Evolutionary conservation across 257 asterid genomes (phyloP), one percentile per base, ranked within the genome.

Genomic region (Rhazya stricta): DNA sequence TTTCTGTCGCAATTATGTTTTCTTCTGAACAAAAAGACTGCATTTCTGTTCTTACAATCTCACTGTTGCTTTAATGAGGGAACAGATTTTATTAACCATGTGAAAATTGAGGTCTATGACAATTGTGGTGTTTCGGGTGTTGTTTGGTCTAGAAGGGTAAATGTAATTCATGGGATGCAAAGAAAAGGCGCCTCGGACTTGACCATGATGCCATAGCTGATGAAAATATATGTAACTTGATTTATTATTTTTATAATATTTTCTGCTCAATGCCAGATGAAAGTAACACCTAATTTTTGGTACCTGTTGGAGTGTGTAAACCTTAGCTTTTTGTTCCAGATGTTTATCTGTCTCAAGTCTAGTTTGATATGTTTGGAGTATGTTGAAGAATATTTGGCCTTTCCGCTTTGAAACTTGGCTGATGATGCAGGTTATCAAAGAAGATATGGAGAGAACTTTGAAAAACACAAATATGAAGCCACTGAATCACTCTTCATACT

Each of bases 391-490:
- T 39, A 13, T 66, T 51, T 57, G 58, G 46, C n/a, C 23, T 83
- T 71, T 25, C 39, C 76, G 56, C 63, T 79, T 34, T 81, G 57
- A 79, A 80, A 60, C 77, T 61, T 65, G 82, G 41, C 74, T 85
- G 68, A 78, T 77, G 77, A 67, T 75, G 78, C 89, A 95, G 99
- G 98, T 95, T 73, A 81, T 92, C 74, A 95, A 92, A 85, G 99
- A 95, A 88, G 92, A 88, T 76, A 65, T 91, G 86, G 94, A 92
- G 80, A 89, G 98, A 86, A 88, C 89, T 80, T 83, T 92, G 86
- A 92, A 89, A 84, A 95, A 95, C 77, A 87, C 97, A 76, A 95
- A 95, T 81, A 92, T 95, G 98, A 95, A 95, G 88, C 99, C 99
- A 72, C 81, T 91, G 70, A 88, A 45, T 81, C 99, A 95, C 82